Evolutionary conservation across 805 yeast genomes (phyloP).

Genomic region (Pichia sporocuriosa): DNA sequence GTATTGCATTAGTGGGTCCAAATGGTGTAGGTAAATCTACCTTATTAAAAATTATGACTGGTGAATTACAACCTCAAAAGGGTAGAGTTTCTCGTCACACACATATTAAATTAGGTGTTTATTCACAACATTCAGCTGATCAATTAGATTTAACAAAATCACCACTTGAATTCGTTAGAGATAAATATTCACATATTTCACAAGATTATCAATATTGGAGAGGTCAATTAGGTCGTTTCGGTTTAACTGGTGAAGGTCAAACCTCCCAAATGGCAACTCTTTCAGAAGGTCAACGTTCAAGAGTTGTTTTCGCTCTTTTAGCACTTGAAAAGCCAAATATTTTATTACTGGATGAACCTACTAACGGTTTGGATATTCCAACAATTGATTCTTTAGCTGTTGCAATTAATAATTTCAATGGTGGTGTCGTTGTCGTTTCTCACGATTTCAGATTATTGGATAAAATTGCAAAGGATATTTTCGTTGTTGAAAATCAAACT

Average conservation of each 20-base stretch:
- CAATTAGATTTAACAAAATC: slow-evolving; percentile 93
- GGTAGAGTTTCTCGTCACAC: slow-evolving; percentile 98
- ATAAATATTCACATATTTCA: slow-evolving; percentile 79
- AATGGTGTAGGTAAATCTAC: slow-evolving; percentile 99
- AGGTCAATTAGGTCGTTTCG: slow-evolving; percentile 95
- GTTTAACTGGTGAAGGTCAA: slow-evolving; percentile 98
- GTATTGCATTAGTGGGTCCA: slow-evolving; percentile 97
- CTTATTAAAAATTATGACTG: slow-evolving; percentile 92
- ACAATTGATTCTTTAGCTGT: slow-evolving; percentile 97
- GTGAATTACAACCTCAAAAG: slow-evolving; percentile 78
- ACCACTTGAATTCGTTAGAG: slow-evolving; percentile 95
- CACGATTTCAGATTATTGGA: slow-evolving; percentile 98
- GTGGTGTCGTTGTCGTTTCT: slow-evolving; percentile 98
- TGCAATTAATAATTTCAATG: slow-evolving; percentile 89
- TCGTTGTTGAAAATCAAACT: slow-evolving; percentile 89
- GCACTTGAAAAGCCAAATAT: slow-evolving; percentile 95
- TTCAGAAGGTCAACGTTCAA: slow-evolving; percentile 98
- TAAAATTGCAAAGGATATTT: slow-evolving; percentile 95
- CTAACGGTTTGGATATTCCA: slow-evolving; percentile 97
- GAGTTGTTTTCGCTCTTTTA: slow-evolving; percentile 94
- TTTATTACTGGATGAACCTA: slow-evolving; percentile 95
- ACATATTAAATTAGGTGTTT: slow-evolving; percentile 95
- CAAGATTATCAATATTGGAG: slow-evolving; percentile 99
- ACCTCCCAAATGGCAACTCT: slow-evolving; percentile 97
- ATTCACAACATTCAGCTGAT: slow-evolving; percentile 98